Evolutionary conservation across 306 rosid species (phyloP).

Genomic region (Clitoria ternatea): DNA sequence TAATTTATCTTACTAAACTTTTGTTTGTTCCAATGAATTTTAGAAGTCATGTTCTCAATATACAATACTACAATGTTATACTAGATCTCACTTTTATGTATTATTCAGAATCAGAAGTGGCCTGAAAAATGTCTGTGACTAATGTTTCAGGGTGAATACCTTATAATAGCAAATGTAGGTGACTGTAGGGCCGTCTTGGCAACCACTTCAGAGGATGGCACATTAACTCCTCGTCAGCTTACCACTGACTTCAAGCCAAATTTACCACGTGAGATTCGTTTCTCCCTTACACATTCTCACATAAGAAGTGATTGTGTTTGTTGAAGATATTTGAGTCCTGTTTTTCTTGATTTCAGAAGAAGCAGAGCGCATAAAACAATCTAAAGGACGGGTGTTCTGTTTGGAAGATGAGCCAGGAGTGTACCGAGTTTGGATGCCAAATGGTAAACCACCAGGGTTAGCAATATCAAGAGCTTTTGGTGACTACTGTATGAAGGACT

Average conservation of each 20-base stretch:
- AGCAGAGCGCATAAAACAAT: slow-evolving; percentile 55
- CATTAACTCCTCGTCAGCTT: slow-evolving; percentile 54
- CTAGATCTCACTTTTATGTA: neutral
- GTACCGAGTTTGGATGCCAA: slow-evolving; percentile 70
- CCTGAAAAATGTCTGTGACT: neutral
- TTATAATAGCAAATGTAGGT: slow-evolving; percentile 63
- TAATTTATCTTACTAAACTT: no score
- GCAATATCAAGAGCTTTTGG: slow-evolving; percentile 79
- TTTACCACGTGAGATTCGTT: slow-evolving; percentile 50
- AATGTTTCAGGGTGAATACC: slow-evolving; percentile 54
- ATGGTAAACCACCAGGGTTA: slow-evolving; percentile 55
- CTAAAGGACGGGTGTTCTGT: slow-evolving; percentile 54
- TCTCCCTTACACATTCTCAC: neutral
- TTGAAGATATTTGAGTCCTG: neutral
- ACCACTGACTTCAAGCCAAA: slow-evolving; percentile 68
- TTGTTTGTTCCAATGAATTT: neutral
- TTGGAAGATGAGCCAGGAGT: slow-evolving; percentile 70
- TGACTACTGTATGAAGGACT: slow-evolving; percentile 62
- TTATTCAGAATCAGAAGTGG: neutral
- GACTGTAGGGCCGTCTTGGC: slow-evolving; percentile 78
- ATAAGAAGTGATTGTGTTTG: neutral
- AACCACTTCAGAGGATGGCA: slow-evolving; percentile 49
- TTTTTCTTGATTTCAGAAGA: slow-evolving; percentile 45
- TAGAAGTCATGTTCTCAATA: neutral
- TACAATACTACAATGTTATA: neutral